These are phyloP conservation scores for Penicillium sp. DNA, from an alignment of 2,329 filamentous ascomycete genomes.

Conservation along the genomic window DNA sequence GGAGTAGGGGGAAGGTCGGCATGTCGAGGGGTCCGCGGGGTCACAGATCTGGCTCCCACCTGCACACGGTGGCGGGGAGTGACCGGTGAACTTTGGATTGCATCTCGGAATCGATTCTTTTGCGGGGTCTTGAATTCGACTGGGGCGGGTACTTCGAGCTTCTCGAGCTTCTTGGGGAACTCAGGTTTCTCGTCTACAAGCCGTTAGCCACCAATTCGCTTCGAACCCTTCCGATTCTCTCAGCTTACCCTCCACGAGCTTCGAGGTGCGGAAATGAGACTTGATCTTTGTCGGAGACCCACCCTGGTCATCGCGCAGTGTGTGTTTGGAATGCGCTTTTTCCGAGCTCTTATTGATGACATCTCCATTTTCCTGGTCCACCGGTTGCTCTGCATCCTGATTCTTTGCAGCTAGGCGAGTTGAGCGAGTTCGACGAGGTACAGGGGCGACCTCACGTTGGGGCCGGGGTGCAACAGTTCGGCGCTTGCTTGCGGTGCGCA, in stretches of 20 bases:
- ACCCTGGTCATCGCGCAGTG: slow-evolving; percentile 42
- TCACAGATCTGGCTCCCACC: slow-evolving; percentile 70
- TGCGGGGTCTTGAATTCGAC: slow-evolving; percentile 48
- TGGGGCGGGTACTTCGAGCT: slow-evolving; percentile 24
- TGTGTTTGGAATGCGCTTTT: slow-evolving; percentile 51
- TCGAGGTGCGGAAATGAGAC: slow-evolving; percentile 43
- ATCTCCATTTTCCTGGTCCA: slow-evolving; percentile 31
- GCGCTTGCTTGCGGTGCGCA: slow-evolving; percentile 48
- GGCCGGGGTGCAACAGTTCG: slow-evolving; percentile 46
- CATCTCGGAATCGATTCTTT: slow-evolving; percentile 70
- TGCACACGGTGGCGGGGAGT: slow-evolving; percentile 85
- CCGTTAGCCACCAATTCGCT: background rate
- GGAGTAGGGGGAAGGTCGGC: slow-evolving; percentile 23
- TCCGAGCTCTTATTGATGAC: slow-evolving; percentile 25
- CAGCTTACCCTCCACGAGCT: slow-evolving; percentile 37
- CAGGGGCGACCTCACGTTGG: slow-evolving; percentile 32
- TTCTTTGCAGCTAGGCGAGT: slow-evolving; percentile 29
- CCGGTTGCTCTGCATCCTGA: slow-evolving; percentile 17
- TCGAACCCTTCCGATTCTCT: background rate
- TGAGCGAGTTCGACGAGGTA: slow-evolving; percentile 36
- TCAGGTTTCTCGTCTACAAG: background rate
- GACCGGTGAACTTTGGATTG: slow-evolving; percentile 65
- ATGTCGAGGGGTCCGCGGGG: slow-evolving; percentile 67
- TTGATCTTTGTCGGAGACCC: slow-evolving; percentile 50
- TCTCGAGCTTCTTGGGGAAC: background rate